Evolutionary conservation across 2,329 filamentous ascomycete species (phyloP).

Genomic region (Phoma sp.): DNA sequence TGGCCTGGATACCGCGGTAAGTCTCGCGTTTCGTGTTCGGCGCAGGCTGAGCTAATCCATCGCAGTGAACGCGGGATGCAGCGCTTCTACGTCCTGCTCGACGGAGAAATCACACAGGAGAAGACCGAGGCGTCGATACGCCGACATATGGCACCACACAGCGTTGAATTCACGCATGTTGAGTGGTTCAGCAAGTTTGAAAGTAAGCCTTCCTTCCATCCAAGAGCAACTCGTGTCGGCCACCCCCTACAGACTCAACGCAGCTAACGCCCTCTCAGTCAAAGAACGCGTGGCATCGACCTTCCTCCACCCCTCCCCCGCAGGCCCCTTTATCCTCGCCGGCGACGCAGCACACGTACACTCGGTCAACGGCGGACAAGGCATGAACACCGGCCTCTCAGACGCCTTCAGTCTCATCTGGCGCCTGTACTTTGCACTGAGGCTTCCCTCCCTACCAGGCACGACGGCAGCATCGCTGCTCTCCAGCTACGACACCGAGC

Average conservation of each 20-base stretch:
- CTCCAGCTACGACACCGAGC: constrained; percentile 56
- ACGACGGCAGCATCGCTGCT: constrained; percentile 25
- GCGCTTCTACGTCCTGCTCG: constrained; percentile 58
- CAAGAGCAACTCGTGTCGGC: too few species aligned
- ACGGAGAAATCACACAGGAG: constrained; percentile 54
- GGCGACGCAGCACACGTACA: constrained; percentile 33
- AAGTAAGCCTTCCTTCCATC: too few species aligned
- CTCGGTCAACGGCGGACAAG: constrained; percentile 32
- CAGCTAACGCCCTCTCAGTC: constrained; percentile 16
- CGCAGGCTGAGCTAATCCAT: too few species aligned
- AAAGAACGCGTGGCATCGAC: constrained; percentile 28
- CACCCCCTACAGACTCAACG: too few species aligned
- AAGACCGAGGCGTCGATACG: constrained; percentile 54
- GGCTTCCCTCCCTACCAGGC: constrained; percentile 1
- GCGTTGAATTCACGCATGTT: constrained; percentile 53
- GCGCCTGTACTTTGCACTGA: constrained; percentile 18
- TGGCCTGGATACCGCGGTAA: constrained; percentile 58
- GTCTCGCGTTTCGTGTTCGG: not conserved
- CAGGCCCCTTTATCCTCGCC: constrained; percentile 25
- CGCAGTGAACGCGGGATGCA: constrained; percentile 55
- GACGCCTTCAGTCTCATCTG: constrained; percentile 30
- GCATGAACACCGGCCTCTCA: constrained; percentile 30
- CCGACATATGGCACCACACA: constrained; percentile 55
- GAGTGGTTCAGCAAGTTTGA: constrained; percentile 62
- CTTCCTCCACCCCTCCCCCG: constrained; percentile 20